phyloP scores from a whole-genome alignment of 78 protist species.

The Dictyostelium discoideum region DNA sequence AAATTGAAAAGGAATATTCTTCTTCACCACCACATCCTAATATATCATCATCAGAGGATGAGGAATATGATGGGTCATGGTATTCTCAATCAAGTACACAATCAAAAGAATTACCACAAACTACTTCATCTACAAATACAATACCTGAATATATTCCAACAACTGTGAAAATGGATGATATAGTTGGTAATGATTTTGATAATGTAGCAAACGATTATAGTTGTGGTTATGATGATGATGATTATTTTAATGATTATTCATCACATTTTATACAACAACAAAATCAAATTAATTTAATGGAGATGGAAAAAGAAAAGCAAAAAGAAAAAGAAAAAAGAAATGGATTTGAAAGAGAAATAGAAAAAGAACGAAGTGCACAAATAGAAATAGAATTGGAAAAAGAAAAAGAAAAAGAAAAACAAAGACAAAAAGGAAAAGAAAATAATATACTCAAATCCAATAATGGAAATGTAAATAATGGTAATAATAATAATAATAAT shows the following conservation, averaged over 20 bases:
- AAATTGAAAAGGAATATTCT: background rate
- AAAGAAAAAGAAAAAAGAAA: background rate
- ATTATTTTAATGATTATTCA: background rate
- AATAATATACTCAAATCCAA: too few species aligned
- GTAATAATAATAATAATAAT: too few species aligned
- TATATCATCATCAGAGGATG: background rate
- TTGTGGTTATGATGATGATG: background rate
- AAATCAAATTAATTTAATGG: background rate
- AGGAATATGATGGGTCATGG: background rate
- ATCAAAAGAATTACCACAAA: background rate
- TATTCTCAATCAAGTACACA: background rate
- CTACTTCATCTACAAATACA: background rate
- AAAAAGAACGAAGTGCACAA: background rate
- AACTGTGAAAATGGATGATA: background rate
- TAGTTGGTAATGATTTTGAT: background rate
- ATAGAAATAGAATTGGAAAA: too few species aligned
- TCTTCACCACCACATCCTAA: background rate
- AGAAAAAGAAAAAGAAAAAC: background rate
- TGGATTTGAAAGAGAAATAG: background rate
- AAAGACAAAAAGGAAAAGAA: background rate
- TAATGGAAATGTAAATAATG: background rate
- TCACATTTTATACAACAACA: background rate
- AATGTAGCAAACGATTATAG: background rate
- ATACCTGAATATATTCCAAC: background rate
- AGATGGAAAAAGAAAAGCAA: background rate